phyloP scores from a whole-genome alignment of 169 alveolate species.

The Plasmodium malariae region DNA sequence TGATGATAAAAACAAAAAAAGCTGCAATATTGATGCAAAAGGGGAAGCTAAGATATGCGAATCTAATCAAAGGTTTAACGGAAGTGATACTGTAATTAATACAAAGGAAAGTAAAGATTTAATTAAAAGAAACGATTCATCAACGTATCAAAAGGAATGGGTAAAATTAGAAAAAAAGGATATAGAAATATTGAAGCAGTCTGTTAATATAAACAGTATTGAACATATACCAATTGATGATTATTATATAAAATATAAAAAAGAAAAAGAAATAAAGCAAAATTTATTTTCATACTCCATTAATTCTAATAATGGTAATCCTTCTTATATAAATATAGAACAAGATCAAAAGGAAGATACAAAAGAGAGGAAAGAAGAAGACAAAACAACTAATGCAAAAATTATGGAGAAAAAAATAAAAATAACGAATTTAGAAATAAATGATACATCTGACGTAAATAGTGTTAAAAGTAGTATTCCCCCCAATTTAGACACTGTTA shows the following conservation, averaged over 20 bases:
- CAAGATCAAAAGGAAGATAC: constrained; percentile 5
- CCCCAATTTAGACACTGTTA: too few relatives aligned
- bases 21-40: too few relatives aligned
- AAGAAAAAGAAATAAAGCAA: constrained; percentile 14
- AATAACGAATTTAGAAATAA: too few relatives aligned
- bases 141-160: constrained; percentile 13
- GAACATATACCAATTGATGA: constrained; percentile 49
- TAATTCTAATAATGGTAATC: constrained; percentile 22
- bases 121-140: background rate
- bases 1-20: too few relatives aligned
- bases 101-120: background rate
- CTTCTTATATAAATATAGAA: constrained; percentile 13
- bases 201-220: constrained; percentile 27
- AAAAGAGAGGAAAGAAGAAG: background rate
- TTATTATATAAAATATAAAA: constrained; percentile 33
- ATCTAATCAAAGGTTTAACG: too few relatives aligned
- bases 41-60: too few relatives aligned
- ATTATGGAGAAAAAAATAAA: background rate
- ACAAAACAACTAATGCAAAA: background rate
- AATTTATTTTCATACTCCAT: constrained; percentile 31
- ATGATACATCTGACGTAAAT: too few relatives aligned
- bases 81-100: background rate
- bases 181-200: constrained; percentile 36
- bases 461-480: too few relatives aligned
- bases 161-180: constrained; percentile 26